These are phyloP conservation scores for Trichosporon faecale DNA, from an alignment of 1,284 basidiomycete species.

Conservation along the genomic window DNA sequence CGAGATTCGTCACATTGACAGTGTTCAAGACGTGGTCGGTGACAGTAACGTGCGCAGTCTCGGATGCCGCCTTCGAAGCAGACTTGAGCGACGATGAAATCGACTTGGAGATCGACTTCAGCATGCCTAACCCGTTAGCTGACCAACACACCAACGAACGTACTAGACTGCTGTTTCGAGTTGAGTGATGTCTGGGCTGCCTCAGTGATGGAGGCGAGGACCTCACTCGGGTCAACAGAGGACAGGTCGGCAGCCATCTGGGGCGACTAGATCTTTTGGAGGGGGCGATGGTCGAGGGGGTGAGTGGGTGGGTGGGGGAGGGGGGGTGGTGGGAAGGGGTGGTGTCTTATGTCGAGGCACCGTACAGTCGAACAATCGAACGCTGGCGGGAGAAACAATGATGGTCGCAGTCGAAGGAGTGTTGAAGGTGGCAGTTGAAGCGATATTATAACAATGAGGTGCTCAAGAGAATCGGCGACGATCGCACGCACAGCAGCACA, in stretches of 20 bases:
- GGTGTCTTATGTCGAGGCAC: background rate
- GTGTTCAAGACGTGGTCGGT: background rate
- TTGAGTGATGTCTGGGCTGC: constrained; percentile 1
- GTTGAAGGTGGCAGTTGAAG: background rate
- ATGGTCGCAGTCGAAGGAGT: background rate
- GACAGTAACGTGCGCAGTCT: background rate
- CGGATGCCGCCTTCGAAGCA: background rate
- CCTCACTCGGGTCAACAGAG: background rate
- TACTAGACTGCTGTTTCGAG: background rate
- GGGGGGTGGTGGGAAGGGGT: background rate
- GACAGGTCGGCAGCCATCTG: background rate
- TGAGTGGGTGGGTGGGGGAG: background rate
- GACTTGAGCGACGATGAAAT: background rate
- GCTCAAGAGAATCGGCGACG: background rate
- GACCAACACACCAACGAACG: background rate
- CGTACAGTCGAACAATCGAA: background rate
- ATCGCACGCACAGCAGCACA: background rate
- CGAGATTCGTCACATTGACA: background rate
- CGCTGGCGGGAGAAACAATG: background rate
- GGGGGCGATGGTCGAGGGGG: background rate
- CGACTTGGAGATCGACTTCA: background rate
- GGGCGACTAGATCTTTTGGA: background rate
- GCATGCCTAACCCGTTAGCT: background rate
- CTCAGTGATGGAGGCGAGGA: background rate
- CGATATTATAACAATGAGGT: background rate